Conservation (phyloP, 2,329 filamentous ascomycete species). For the Uncinocarpus reesii region DNA sequence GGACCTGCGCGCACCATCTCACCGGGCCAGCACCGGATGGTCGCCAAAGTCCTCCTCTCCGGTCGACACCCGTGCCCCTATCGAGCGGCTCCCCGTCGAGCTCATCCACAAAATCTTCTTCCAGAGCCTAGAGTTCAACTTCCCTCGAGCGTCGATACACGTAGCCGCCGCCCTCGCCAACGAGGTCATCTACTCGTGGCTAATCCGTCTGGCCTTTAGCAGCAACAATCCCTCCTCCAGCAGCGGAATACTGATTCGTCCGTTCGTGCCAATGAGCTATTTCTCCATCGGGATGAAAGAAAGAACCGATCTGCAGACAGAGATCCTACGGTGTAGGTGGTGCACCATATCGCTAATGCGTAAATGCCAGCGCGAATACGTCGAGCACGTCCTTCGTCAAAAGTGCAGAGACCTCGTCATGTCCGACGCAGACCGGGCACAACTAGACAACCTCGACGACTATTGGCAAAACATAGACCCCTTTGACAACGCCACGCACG, state of each 20-base stretch:
- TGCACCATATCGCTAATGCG: slow-evolving; percentile 32
- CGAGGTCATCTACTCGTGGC: slow-evolving; percentile 34
- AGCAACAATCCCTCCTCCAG: slow-evolving; percentile 27
- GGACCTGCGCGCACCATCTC: background rate
- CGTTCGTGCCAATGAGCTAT: slow-evolving; percentile 33
- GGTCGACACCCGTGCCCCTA: slow-evolving; percentile 8
- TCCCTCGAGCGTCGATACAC: slow-evolving; percentile 36
- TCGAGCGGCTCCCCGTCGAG: slow-evolving; percentile 17
- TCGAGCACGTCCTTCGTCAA: slow-evolving; percentile 26
- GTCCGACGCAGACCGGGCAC: slow-evolving; percentile 17
- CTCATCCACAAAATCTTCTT: slow-evolving; percentile 43
- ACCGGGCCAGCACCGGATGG: background rate
- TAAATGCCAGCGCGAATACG: slow-evolving; percentile 32
- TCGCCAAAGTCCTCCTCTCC: background rate
- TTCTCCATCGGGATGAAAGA: slow-evolving; percentile 24
- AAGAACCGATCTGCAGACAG: slow-evolving; percentile 28
- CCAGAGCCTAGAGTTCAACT: slow-evolving; percentile 39
- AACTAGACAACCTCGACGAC: slow-evolving; percentile 21
- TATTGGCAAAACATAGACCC: slow-evolving; percentile 20
- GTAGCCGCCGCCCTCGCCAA: slow-evolving; percentile 35
- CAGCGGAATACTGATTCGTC: slow-evolving; percentile 27
- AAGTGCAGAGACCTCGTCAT: slow-evolving; percentile 26
- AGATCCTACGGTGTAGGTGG: slow-evolving; percentile 33
- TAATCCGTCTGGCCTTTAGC: slow-evolving; percentile 37
- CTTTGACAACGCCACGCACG: slow-evolving; percentile 20